phyloP scores from a whole-genome alignment of 208 protist genomes.

The Trichomonas gallinae region DNA sequence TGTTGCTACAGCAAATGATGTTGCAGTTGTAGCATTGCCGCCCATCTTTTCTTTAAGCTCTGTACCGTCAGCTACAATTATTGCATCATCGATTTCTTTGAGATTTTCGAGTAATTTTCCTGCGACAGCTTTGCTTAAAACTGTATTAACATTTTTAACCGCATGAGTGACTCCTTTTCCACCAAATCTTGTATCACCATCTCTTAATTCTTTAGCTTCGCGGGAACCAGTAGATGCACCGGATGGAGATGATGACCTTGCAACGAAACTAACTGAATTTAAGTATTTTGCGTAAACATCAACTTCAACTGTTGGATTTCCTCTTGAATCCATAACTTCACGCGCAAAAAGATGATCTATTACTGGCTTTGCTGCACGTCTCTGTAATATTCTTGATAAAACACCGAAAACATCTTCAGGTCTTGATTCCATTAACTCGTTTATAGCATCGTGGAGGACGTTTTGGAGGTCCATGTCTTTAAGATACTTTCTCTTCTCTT shows the following conservation, averaged over 20 bases:
- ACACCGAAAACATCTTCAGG: not conserved
- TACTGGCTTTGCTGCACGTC: not conserved
- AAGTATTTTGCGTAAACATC: not conserved
- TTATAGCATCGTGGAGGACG: not conserved
- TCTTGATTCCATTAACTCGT: not conserved
- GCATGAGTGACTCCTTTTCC: conserved; percentile 83
- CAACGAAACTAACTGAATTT: not conserved
- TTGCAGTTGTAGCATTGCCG: not conserved
- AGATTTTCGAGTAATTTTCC: not conserved
- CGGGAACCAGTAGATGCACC: conserved; percentile 95
- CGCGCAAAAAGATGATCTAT: not conserved
- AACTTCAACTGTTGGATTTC: conserved; percentile 25
- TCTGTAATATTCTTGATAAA: not conserved
- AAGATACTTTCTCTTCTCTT: not conserved
- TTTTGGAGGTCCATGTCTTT: not conserved
- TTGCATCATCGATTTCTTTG: not conserved
- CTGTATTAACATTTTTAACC: conserved; percentile 81
- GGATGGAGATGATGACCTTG: conserved; percentile 60
- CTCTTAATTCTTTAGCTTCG: conserved; percentile 82
- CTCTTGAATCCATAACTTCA: not conserved
- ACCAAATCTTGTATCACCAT: conserved; percentile 78
- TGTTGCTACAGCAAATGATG: not conserved
- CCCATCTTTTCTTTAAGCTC: not conserved
- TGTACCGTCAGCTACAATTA: not conserved
- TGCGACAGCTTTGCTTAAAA: conserved; percentile 70